Evolutionary conservation across 768 basidiomycete species (phyloP).

Genomic region (Mrakia hoshinonis): DNA sequence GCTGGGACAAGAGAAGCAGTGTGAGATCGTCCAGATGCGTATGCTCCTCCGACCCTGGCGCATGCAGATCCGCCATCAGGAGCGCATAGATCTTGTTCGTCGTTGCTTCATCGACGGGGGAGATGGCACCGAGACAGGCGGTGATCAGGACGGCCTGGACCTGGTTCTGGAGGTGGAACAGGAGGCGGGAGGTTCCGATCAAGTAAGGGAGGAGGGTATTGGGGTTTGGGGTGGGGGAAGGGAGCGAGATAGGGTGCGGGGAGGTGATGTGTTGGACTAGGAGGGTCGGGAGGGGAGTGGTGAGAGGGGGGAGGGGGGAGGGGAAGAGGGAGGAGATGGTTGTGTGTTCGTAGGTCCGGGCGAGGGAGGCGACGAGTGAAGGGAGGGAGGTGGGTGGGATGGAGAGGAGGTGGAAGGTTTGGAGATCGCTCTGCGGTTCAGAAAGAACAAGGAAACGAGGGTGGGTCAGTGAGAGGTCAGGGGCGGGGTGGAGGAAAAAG

Average conservation of each 20-base stretch:
- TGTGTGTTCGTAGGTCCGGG: conserved; percentile 1
- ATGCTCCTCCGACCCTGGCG: neutral
- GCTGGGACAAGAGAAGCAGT: neutral
- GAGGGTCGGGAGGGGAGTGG: neutral
- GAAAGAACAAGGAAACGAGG: neutral
- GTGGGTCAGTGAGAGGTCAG: neutral
- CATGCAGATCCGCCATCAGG: conserved; percentile 4
- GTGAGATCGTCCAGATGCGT: conserved; percentile 12
- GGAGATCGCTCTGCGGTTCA: conserved; percentile 13
- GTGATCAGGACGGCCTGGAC: conserved; percentile 20
- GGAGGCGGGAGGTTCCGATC: neutral
- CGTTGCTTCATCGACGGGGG: neutral
- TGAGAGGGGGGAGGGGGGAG: neutral
- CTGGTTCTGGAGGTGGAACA: conserved; percentile 18
- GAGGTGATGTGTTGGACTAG: neutral
- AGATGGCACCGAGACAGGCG: neutral
- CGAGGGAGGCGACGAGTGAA: conserved; percentile 13
- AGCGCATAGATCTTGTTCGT: neutral
- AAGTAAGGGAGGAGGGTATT: conserved; percentile 6
- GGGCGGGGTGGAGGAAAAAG: neutral
- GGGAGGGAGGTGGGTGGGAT: conserved; percentile 14
- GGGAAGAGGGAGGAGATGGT: neutral
- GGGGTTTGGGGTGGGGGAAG: neutral
- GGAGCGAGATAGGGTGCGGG: neutral
- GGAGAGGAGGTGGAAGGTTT: neutral